Conservation (phyloP, 148 eudicot species). For the Cornus florida region DNA sequence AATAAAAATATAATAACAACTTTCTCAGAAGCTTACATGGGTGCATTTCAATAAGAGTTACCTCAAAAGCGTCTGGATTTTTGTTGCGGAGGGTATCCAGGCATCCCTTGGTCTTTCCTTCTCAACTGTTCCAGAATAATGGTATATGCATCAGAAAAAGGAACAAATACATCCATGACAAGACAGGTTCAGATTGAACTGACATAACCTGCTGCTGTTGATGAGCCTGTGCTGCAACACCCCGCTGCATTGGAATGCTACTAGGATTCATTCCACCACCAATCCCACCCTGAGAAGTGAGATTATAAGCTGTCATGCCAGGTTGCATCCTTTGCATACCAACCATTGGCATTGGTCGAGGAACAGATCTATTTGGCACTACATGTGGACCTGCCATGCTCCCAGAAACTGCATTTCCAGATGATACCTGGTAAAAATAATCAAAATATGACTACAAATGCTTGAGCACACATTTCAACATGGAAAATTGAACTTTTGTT, state of each 20-base stretch:
- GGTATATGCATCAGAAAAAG: slow-evolving; percentile 11
- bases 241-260: slow-evolving; percentile 83
- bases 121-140: slow-evolving; percentile 56
- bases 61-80: slow-evolving; percentile 89
- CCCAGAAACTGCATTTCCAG: slow-evolving; percentile 65
- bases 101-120: slow-evolving; percentile 90
- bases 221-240: slow-evolving; percentile 78
- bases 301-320: slow-evolving; percentile 79
- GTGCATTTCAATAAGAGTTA: slow-evolving; percentile 10
- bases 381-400: slow-evolving; percentile 70
- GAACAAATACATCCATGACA: not conserved
- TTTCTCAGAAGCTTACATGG: not conserved
- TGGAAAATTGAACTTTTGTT: not conserved
- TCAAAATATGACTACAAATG: not conserved
- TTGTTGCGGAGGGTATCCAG: slow-evolving; percentile 94
- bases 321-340: slow-evolving; percentile 89
- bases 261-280: slow-evolving; percentile 76
- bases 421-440: slow-evolving; percentile 51
- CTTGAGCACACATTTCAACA: not conserved
- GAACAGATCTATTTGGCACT: slow-evolving; percentile 60
- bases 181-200: not conserved
- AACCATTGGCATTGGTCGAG: slow-evolving; percentile 69
- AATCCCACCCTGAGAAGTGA: slow-evolving; percentile 84
- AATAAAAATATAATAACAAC: not conserved
- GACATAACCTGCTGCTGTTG: slow-evolving; percentile 78